phyloP scores from a whole-genome alignment of 2,329 filamentous ascomycete species.

The Ilyonectria robusta region DNA sequence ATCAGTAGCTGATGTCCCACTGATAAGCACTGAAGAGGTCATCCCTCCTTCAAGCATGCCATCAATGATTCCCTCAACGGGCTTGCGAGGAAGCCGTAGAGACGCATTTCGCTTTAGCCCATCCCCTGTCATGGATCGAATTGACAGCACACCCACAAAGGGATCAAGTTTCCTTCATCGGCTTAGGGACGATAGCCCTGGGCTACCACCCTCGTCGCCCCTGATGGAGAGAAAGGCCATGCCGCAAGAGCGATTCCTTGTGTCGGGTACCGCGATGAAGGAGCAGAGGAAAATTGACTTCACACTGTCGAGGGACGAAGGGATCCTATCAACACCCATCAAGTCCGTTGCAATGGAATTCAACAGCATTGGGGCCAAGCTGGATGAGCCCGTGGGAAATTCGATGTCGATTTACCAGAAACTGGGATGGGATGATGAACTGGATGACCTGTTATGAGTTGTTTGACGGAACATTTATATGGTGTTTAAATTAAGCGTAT shows the following conservation, averaged over 20 bases:
- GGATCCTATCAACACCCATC: slow-evolving; percentile 57
- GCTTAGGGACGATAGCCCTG: slow-evolving; percentile 44
- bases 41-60: slow-evolving; percentile 57
- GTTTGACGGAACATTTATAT: slow-evolving; percentile 40
- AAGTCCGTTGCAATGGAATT: slow-evolving; percentile 49
- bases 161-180: slow-evolving; percentile 50
- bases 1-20: slow-evolving; percentile 35
- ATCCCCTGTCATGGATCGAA: slow-evolving; percentile 48
- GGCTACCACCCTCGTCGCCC: slow-evolving; percentile 56
- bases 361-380: slow-evolving; percentile 24
- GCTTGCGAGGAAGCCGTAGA: slow-evolving; percentile 50
- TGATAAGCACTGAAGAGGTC: slow-evolving; percentile 48
- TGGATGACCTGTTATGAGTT: slow-evolving; percentile 61
- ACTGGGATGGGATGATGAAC: slow-evolving; percentile 72
- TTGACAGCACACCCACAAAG: slow-evolving; percentile 52
- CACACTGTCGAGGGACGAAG: slow-evolving; percentile 32
- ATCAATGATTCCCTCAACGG: slow-evolving; percentile 60
- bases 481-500: slow-evolving; percentile 41
- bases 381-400: slow-evolving; percentile 40
- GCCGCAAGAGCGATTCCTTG: slow-evolving; percentile 30
- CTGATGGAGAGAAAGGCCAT: slow-evolving; percentile 46
- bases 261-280: slow-evolving; percentile 32
- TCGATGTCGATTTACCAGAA: slow-evolving; percentile 66
- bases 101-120: slow-evolving; percentile 50
- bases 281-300: slow-evolving; percentile 38